Base-by-base conservation (phyloP, 495 filamentous ascomycete species). In the Podospora conica region DNA sequence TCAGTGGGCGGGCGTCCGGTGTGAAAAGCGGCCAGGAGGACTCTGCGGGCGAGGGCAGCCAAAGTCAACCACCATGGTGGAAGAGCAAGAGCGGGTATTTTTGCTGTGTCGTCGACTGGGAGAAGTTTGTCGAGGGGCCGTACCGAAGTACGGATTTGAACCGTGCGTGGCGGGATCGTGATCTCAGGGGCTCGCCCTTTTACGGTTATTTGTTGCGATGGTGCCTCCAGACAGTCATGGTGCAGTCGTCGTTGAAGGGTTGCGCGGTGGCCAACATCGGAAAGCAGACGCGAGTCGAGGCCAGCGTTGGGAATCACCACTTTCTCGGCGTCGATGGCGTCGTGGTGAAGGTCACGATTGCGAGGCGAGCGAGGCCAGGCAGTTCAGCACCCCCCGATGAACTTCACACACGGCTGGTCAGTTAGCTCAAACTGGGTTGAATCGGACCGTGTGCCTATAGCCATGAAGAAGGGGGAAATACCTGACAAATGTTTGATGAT, bases 271-370 rank as follows among this genome's bases (percentile, higher is more conserved):
- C 53, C 6, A 11, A 20, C 53, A 20, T 27, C 24, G 54, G 23
- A n/a, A 22, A 22, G 15, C 18, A 27, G 18, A 53, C 29, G 7
- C 24, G 22, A 1, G 55, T 64, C 1, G 31, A 0, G 22, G 27
- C 54, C 11, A 57, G 7, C 12, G 29, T 48, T 0, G 23, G 15
- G 1, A 22, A 10, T 9, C 22, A 56, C 0, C 18, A 9, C 10
- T 64, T 64, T 58, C 18, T 64, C 3, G 62, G 55, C 8, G 53
- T 64, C n/a, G 62, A 64, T 10, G 62, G 62, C 18, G 27, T 64
- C 8, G 62, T 64, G 24, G 55, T 64, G 2, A 20, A 21, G 9
- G 62, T 64, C 0, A 11, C 23, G 7, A 64, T 58, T 24, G 55
- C n/a, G 55, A n/a, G 15, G 40, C 18, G 15, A 18, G 55, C n/a